Base-by-base conservation (phyloP, 1,284 basidiomycete species). In the Crepidotus sp. region DNA sequence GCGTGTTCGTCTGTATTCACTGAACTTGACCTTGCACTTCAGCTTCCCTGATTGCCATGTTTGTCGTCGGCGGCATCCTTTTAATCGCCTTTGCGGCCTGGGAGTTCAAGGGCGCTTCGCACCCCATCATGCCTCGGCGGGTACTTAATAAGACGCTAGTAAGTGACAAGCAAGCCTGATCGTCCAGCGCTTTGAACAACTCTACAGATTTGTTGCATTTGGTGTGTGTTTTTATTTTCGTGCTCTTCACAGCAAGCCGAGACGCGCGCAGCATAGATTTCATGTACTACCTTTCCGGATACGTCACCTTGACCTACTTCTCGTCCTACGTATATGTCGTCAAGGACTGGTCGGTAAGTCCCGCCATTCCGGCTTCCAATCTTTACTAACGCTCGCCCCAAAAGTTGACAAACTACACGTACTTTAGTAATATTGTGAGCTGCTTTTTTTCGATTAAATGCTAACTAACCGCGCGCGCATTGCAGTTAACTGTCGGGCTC, bases 241-340 rank as follows among this genome's bases (percentile, higher is more conserved):
- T n/a, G n/a, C n/a, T n/a, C n/a, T n/a, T n/a, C n/a, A n/a, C n/a
- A n/a, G n/a, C n/a, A n/a, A n/a, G n/a, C n/a, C n/a, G n/a, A n/a
- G n/a, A n/a, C n/a, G n/a, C n/a, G n/a, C n/a, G n/a, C n/a, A n/a
- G n/a, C n/a, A n/a, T n/a, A n/a, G 74, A 74, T 17, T 75, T 77
- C 60, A 70, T 73, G 46, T 76, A 77, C 59, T 77, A 75, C 53
- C 66, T 70, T 17, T 70, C 69, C 0, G 71, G 63, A 54, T 66
- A 63, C 53, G 54, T 70, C 36, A 63, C 62, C 4, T 60, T 54
- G 51, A 62, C 61, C 1, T 70, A 68, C 52, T 62, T 68, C 11
- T 65, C 62, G 45, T 65, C 65, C 3, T 69, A 66, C 51, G 56
- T 68, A 26, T 59, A 64, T 40, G 62, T 69, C 46, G 62, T 65